These are phyloP conservation scores for Maudiozyma humilis DNA, from an alignment of 1,139 yeast species.

Conservation along the genomic window DNA sequence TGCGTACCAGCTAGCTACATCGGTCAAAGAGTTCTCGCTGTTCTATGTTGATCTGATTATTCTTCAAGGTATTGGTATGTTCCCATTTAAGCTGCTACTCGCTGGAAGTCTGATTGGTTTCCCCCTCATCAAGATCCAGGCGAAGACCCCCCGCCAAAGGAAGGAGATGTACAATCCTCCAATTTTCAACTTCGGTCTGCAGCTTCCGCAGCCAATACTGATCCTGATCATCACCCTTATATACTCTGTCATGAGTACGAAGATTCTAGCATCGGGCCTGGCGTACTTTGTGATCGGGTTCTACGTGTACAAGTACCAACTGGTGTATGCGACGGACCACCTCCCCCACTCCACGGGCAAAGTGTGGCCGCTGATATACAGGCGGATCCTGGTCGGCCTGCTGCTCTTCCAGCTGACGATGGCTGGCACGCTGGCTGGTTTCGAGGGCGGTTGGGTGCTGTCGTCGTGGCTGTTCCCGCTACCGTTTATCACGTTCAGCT, in stretches of 20 bases:
- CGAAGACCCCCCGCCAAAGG: slow-evolving; percentile 60
- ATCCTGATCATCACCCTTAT: slow-evolving; percentile 67
- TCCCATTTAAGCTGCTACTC: slow-evolving; percentile 58
- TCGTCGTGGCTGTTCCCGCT: slow-evolving; percentile 69
- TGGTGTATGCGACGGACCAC: slow-evolving; percentile 72
- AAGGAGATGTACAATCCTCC: slow-evolving; percentile 70
- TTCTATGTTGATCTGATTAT: slow-evolving; percentile 69
- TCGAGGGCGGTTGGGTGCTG: slow-evolving; percentile 65
- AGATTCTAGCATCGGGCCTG: slow-evolving; percentile 64
- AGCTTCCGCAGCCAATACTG: slow-evolving; percentile 71
- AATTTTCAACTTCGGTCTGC: slow-evolving; percentile 69
- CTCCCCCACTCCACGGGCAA: slow-evolving; percentile 86
- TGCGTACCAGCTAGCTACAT: slow-evolving; percentile 64
- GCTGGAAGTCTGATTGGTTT: slow-evolving; percentile 59
- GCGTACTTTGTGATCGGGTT: slow-evolving; percentile 68
- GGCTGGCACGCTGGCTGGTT: slow-evolving; percentile 79
- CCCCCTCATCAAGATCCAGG: slow-evolving; percentile 49
- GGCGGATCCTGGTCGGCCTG: slow-evolving; percentile 64
- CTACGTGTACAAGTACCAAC: slow-evolving; percentile 72
- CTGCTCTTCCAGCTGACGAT: slow-evolving; percentile 76
- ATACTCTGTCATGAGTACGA: slow-evolving; percentile 71
- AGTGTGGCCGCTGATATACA: slow-evolving; percentile 75
- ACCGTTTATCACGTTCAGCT: slow-evolving; percentile 57
- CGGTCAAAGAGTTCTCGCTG: slow-evolving; percentile 57
- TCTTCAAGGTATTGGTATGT: slow-evolving; percentile 70